These are phyloP conservation scores for Podospora fimiseda DNA, from an alignment of 495 filamentous ascomycete species.

Conservation along the genomic window DNA sequence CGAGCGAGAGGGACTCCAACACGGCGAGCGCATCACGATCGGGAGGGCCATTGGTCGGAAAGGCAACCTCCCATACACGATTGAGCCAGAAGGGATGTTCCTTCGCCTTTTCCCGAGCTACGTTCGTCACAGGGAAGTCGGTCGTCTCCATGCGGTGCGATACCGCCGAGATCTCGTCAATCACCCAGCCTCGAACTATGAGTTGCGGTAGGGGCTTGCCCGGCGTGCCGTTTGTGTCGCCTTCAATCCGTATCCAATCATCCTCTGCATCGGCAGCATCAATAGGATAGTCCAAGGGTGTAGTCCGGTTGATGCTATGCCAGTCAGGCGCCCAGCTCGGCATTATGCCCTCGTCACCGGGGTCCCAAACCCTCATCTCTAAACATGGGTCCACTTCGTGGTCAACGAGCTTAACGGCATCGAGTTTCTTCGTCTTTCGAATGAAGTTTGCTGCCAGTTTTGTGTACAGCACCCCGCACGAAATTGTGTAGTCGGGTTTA, in stretches of 20 bases:
- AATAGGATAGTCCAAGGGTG: conserved; percentile 7
- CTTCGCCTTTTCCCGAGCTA: conserved; percentile 11
- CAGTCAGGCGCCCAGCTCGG: conserved; percentile 18
- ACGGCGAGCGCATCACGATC: conserved; percentile 3
- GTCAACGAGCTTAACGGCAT: conserved; percentile 14
- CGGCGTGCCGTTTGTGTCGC: neutral
- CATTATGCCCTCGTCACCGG: conserved; percentile 9
- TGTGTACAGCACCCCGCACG: conserved; percentile 17
- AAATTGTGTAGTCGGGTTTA: conserved; percentile 13
- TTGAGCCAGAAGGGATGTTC: conserved; percentile 17
- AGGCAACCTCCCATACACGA: conserved; percentile 10
- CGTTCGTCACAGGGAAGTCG: conserved; percentile 15
- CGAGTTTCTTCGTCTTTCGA: conserved; percentile 5
- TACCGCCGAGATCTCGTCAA: conserved; percentile 11
- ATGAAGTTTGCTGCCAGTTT: conserved; percentile 14
- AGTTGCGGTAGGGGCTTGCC: conserved; percentile 11
- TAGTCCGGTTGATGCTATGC: conserved; percentile 19
- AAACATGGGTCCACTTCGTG: conserved; percentile 12
- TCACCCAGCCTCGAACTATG: conserved; percentile 12
- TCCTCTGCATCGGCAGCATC: neutral
- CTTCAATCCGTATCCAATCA: conserved; percentile 3
- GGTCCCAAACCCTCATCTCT: conserved; percentile 7
- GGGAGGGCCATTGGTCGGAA: neutral
- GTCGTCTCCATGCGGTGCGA: conserved; percentile 16
- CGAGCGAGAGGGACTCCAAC: conserved; percentile 13